phyloP scores from a whole-genome alignment of 139 green algal genomes.

The Chlamydomonas sphaeroides region DNA sequence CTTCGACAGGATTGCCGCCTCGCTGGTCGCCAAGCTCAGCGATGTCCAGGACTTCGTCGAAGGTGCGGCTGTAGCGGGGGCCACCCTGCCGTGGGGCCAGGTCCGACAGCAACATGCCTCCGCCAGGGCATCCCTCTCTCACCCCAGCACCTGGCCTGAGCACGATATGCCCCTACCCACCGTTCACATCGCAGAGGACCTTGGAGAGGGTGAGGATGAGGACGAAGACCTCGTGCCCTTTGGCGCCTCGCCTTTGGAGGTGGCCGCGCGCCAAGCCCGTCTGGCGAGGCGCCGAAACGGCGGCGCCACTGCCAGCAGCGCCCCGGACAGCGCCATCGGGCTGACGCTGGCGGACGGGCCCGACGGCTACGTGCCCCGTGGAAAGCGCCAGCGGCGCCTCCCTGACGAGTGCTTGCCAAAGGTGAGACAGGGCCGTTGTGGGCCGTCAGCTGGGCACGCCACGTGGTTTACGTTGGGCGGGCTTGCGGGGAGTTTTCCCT shows the following conservation, averaged over 20 bases:
- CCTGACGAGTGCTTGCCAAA: slow-evolving; percentile 57
- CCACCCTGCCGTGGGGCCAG: too few species aligned
- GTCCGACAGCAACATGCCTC: too few species aligned
- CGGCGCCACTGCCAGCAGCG: slow-evolving; percentile 22
- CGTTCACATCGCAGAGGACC: not conserved
- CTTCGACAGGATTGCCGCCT: slow-evolving; percentile 59
- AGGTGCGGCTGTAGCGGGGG: too few species aligned
- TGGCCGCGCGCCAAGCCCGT: not conserved
- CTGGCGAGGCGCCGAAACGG: slow-evolving; percentile 26
- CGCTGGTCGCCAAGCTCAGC: slow-evolving; percentile 47
- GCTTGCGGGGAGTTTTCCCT: too few species aligned
- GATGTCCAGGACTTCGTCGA: slow-evolving; percentile 38
- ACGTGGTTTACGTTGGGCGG: too few species aligned
- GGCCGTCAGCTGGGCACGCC: too few species aligned
- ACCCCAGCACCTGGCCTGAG: too few species aligned
- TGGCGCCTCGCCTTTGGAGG: not conserved
- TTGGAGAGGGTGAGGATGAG: not conserved
- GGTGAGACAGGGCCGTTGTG: slow-evolving; percentile 35
- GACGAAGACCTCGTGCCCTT: slow-evolving; percentile 31
- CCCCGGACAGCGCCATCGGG: not conserved
- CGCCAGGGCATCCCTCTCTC: too few species aligned
- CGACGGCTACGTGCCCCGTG: slow-evolving; percentile 27
- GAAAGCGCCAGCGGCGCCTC: slow-evolving; percentile 42
- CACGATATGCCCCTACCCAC: too few species aligned
- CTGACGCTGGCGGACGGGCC: slow-evolving; percentile 1